These are phyloP conservation scores for Fusarium sacchari DNA, from an alignment of 2,329 filamentous ascomycete genomes.

Conservation along the genomic window DNA sequence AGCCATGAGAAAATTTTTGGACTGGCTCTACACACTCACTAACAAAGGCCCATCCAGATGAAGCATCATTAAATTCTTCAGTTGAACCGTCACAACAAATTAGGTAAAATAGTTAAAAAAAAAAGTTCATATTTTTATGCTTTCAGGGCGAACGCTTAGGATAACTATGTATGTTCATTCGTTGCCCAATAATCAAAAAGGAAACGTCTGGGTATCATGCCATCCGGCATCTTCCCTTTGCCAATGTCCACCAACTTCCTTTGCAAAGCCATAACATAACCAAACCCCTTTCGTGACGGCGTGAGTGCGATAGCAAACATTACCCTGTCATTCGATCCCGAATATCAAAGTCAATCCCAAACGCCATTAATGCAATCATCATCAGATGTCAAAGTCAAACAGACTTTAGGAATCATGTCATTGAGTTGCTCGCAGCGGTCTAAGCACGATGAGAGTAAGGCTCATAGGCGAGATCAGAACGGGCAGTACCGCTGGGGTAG, in stretches of 20 bases:
- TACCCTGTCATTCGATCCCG: slow-evolving; percentile 9
- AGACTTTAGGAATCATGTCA: slow-evolving; percentile 29
- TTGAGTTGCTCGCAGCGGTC: slow-evolving; percentile 29
- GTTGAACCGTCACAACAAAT: background rate
- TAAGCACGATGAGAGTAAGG: slow-evolving; percentile 69
- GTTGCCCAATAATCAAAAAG: slow-evolving; percentile 5
- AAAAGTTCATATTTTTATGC: slow-evolving; percentile 22
- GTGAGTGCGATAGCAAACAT: slow-evolving; percentile 14
- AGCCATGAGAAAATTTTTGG: slow-evolving; percentile 39
- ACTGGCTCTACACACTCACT: slow-evolving; percentile 18
- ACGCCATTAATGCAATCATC: slow-evolving; percentile 44
- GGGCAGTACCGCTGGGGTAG: slow-evolving; percentile 54
- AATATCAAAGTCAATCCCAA: slow-evolving; percentile 34
- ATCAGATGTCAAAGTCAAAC: slow-evolving; percentile 34
- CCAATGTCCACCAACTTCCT: slow-evolving; percentile 9
- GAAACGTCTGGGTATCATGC: slow-evolving; percentile 39
- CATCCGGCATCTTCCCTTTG: slow-evolving; percentile 33
- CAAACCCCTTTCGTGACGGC: slow-evolving; percentile 22
- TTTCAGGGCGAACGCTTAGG: slow-evolving; percentile 5
- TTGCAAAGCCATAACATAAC: slow-evolving; percentile 7
- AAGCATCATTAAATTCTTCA: background rate
- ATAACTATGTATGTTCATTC: slow-evolving; percentile 21
- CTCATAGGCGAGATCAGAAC: slow-evolving; percentile 69
- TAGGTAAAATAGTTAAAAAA: background rate
- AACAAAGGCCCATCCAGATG: slow-evolving; percentile 16